Evolutionary conservation across 805 yeast genomes (phyloP), one percentile per base, ranked within the genome.

Genomic region (Starmera dryadoides): DNA sequence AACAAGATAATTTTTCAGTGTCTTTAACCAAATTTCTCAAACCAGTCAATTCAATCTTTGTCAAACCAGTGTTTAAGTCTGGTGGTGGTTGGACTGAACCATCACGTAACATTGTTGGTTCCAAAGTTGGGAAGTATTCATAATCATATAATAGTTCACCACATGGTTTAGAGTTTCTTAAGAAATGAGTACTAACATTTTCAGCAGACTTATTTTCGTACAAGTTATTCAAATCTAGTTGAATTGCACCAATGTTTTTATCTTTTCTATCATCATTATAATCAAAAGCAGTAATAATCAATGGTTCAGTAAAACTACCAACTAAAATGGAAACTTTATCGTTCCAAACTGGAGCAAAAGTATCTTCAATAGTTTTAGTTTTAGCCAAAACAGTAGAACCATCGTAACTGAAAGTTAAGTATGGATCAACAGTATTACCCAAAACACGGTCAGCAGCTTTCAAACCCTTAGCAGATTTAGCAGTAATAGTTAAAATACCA

Each of bases 41-140:
- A 48, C 78, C 84, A 23, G 66, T 55, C 35, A 86, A 61, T 43
- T 79, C 82, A 48, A 91, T 64, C 52, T 79, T 72, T 17, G 82
- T 77, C 50, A 94, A 80, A 71, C 99, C 99, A 14, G 97, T 87
- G 63, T 91, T 91, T 58, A 86, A 75, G 48, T 87, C 96, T 34
- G 96, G 96, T 34, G 94, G 85, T 35, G 94, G 87, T 47, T 79
- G 81, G 39, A 74, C 69, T 3, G 89, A 81, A 37, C 96, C 96
- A 60, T 87, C 96, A 3, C 86, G 75, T 64, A 49, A 68, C 60
- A 41, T 77, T 69, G 62, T 76, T 69, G 64, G 56, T 42, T 64
- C 65, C 44, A 87, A 63, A 12, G 93, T 81, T 31, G 95, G 93
- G 71, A 79, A 79, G 66, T 73, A 85, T 46, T 77, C 77, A 49